These are phyloP conservation scores for Rosa multiflora DNA, from an alignment of 306 rosid genomes.

Conservation along the genomic window DNA sequence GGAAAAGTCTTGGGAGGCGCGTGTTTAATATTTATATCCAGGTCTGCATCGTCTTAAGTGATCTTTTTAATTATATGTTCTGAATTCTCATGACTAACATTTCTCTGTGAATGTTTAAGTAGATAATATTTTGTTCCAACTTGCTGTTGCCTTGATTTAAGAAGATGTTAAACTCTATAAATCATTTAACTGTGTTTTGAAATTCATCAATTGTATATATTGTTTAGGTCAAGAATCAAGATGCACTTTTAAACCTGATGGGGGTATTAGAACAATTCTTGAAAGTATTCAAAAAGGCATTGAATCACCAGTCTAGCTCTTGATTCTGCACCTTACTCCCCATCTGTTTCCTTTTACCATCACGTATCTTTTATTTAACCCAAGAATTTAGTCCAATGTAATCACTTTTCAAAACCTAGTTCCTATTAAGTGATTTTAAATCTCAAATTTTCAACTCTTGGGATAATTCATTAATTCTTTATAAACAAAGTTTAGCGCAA, in stretches of 20 bases:
- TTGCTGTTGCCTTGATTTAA: constrained; percentile 7
- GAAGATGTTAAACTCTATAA: background rate
- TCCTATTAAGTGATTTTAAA: background rate
- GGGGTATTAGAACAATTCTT: background rate
- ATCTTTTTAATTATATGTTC: background rate
- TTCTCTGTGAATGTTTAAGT: background rate
- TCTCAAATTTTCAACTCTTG: background rate
- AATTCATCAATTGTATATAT: background rate
- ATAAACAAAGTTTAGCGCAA: background rate
- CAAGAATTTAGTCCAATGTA: background rate
- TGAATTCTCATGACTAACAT: background rate
- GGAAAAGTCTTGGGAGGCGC: constrained; percentile 73
- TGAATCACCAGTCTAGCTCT: background rate
- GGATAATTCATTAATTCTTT: background rate
- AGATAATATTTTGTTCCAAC: background rate
- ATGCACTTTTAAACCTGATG: background rate
- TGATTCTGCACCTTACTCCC: background rate
- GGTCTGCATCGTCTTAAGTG: constrained; percentile 33
- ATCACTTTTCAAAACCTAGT: background rate
- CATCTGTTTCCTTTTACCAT: background rate
- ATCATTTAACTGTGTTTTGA: background rate
- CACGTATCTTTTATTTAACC: background rate
- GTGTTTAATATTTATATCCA: constrained; percentile 75
- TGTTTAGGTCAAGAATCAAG: too few species aligned
- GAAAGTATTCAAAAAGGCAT: background rate